Base-by-base conservation (phyloP, 441 rosid species). In the Populus hybrid region DNA sequence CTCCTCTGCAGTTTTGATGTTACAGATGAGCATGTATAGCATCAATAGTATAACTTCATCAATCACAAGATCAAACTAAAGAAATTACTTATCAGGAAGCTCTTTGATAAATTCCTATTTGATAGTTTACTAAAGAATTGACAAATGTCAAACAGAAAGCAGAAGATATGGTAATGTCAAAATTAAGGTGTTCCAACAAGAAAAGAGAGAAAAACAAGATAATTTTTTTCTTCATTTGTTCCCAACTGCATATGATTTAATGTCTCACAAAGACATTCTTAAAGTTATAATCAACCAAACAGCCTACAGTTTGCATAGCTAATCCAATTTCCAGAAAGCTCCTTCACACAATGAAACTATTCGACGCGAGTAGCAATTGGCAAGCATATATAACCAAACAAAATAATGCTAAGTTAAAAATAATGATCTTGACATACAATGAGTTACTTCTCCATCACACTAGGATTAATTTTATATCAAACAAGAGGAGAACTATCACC, bases 1-100 rank as follows among this genome's bases (percentile, higher is more conserved):
- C 69, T 67, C 88, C 93, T 81, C 99, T 95, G 92, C 89, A 84
- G 64, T 75, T 67, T 82, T 76, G 46, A 75, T 46, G 38, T 28
- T 72, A 36, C 35, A 78, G 38, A 72, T 32, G 34, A 80, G 74
- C 74, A 72, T 59, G 54, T 8, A 74, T 24, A 77, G 40, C 40
- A 77, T 35, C 38, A 61, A 42, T 30, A 57, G 57, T 54, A 84
- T 40, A 72, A 50, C 76, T 70, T 38, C 24, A 35, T 8, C 5
- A 67, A 67, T 67, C 64, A 24, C 21, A 57, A 67, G 35, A 67
- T 57, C n/a, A 54, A 80, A 69, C 35, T 50, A n/a, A 76, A 72
- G 70, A 77, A 38, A 69, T 65, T 57, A 67, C 42, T 76, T 61
- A 40, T 36, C 74, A 77, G 24, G 38, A 23, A 71, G 67, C 30